Evolutionary conservation across 2,329 filamentous ascomycete species (phyloP), one percentile per base, ranked within the genome.

Genomic region (Chaetomiaceae sp.): DNA sequence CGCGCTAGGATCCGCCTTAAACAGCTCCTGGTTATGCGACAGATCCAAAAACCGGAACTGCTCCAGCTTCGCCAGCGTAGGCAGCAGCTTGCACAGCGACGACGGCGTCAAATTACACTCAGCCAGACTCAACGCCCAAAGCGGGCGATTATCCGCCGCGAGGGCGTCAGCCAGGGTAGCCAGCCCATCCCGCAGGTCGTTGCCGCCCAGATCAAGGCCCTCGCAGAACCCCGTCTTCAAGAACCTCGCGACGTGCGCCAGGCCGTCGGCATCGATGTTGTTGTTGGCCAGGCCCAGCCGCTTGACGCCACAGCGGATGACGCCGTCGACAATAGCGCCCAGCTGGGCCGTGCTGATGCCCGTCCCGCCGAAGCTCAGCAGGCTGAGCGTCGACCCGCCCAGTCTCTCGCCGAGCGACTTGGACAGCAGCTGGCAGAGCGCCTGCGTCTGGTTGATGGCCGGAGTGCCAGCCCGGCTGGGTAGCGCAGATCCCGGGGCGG

Each of bases 31-130:
- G 60, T 97, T 97, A 62, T 96, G 89, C 5, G 89, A 96, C 31
- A 99, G 74, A 65, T 97, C 93, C 53, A 99, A 82, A 64, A 96
- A 96, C 17, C 87, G 83, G 64, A 96, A 86, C 56, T 85, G 81
- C 2, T 77, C 76, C 50, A 96, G 72, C 58, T 77, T 81, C 21
- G 79, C 75, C 48, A 97, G 70, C 6, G 81, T 81, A 4, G 89
- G 89, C 44, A 97, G 77, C 12, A 97, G 74, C 48, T 82, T 80
- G 66, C 81, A 86, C 19, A 97, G 73, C 10, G 85, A 83, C 0
- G 81, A 75, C 0, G 89, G 85, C 4, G 79, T 82, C 48, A 99
- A 73, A 51, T 89, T 88, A 70, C 91, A 96, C 60, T 90, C 86
- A 1, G 90, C 89, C 55, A 99, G 70, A 66, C 89, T 92, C 45